A percentile compares a stretch with the other conserved stretches of the same genome.
phyloP scores from a whole-genome alignment of 2,329 filamentous ascomycete genomes.

The Penicillium hordei region DNA sequence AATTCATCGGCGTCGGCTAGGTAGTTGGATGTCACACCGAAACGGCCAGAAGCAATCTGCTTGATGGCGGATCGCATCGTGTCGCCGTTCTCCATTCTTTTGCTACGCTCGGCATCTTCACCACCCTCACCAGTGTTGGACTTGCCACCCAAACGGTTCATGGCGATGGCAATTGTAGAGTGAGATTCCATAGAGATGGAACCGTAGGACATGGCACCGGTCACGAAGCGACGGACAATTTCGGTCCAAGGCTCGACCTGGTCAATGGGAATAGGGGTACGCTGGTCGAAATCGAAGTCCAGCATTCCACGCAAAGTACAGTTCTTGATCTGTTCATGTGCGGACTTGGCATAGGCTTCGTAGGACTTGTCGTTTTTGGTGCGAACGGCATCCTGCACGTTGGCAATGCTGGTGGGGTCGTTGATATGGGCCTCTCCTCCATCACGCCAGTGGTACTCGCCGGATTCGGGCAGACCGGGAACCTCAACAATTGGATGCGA shows the following conservation, averaged over 20 bases:
- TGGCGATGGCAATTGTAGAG: slow-evolving; percentile 89
- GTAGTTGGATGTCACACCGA: slow-evolving; percentile 93
- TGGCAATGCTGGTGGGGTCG: slow-evolving; percentile 90
- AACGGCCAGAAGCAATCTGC: slow-evolving; percentile 92
- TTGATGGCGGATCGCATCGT: slow-evolving; percentile 98
- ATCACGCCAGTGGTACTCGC: slow-evolving; percentile 98
- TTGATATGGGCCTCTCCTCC: slow-evolving; percentile 95
- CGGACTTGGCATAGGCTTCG: slow-evolving; percentile 88
- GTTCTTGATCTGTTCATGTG: slow-evolving; percentile 95
- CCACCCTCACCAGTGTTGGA: slow-evolving; percentile 98
- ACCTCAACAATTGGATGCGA: slow-evolving; percentile 73
- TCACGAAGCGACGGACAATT: slow-evolving; percentile 93
- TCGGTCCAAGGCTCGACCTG: slow-evolving; percentile 98
- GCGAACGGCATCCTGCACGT: slow-evolving; percentile 93
- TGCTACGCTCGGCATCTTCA: slow-evolving; percentile 87
- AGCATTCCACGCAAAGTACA: slow-evolving; percentile 92
- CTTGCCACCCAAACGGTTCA: slow-evolving; percentile 95
- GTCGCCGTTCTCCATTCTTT: slow-evolving; percentile 84
- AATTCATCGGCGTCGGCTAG: slow-evolving; percentile 93
- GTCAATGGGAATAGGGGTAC: slow-evolving; percentile 82
- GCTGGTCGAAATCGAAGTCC: slow-evolving; percentile 92
- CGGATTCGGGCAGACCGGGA: slow-evolving; percentile 82
- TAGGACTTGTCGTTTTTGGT: slow-evolving; percentile 99
- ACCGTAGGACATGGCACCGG: slow-evolving; percentile 97
- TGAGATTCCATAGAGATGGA: slow-evolving; percentile 99